phyloP scores from a whole-genome alignment of 1,284 basidiomycete genomes.

The Xerocomus minutiporus region DNA sequence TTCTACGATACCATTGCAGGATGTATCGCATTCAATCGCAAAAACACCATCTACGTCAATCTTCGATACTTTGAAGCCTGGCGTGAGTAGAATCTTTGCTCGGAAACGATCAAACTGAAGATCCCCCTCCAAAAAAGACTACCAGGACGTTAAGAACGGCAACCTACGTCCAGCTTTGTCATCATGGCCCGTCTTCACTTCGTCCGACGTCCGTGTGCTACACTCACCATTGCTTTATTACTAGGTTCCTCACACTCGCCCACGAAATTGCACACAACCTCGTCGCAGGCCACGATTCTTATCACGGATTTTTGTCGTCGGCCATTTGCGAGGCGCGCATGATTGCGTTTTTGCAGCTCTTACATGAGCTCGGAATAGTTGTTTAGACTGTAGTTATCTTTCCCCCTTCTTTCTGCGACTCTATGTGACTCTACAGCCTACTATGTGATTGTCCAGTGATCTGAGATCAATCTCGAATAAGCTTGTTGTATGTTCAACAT shows the following conservation, averaged over 20 bases:
- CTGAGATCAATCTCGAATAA: too few relatives aligned
- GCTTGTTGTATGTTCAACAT: too few relatives aligned
- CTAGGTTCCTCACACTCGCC: slow-evolving; percentile 82
- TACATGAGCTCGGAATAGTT: not conserved
- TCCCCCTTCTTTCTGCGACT: too few relatives aligned
- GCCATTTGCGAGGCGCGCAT: slow-evolving; percentile 73
- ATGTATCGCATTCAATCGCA: not conserved
- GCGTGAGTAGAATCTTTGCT: not conserved
- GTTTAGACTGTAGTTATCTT: not conserved
- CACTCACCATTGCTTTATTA: not conserved
- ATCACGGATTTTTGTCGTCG: slow-evolving; percentile 91
- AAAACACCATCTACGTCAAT: not conserved
- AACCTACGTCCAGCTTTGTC: not conserved
- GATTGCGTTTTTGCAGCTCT: not conserved
- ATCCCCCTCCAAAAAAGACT: not conserved
- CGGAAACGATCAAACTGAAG: not conserved
- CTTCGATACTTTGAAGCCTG: not conserved
- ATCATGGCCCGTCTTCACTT: not conserved
- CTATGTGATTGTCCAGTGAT: too few relatives aligned
- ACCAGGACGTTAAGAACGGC: not conserved
- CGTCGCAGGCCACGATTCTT: slow-evolving; percentile 69
- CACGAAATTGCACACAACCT: slow-evolving; percentile 89
- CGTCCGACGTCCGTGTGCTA: not conserved
- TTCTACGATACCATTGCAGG: not conserved
- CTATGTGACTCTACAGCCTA: too few relatives aligned